These are phyloP conservation scores for Leccinellum rugosiceps DNA, from an alignment of 768 basidiomycete species.

Conservation along the genomic window DNA sequence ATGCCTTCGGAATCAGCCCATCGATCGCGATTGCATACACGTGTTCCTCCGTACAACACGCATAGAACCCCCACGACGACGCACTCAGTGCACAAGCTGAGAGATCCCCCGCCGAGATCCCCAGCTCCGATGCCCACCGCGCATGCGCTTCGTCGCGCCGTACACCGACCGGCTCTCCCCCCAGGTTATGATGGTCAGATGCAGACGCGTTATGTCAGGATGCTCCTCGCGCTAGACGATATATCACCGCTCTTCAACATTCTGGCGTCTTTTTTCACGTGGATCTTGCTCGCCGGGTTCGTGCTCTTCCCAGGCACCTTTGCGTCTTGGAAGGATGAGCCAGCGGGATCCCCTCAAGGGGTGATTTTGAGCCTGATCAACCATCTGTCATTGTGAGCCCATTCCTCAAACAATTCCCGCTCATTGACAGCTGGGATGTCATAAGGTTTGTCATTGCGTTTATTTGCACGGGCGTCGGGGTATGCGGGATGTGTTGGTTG, in stretches of 20 bases:
- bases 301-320: slow-evolving; percentile 63
- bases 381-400: slow-evolving; percentile 45
- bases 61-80: neutral
- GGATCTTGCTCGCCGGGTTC: slow-evolving; percentile 62
- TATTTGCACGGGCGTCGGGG: slow-evolving; percentile 53
- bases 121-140: slow-evolving; percentile 8
- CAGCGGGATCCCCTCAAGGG: slow-evolving; percentile 30
- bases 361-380: slow-evolving; percentile 37
- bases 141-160: slow-evolving; percentile 14
- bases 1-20: slow-evolving; percentile 11
- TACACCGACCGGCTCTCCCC: slow-evolving; percentile 23
- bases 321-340: slow-evolving; percentile 36
- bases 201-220: slow-evolving; percentile 54
- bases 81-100: neutral
- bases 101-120: neutral
- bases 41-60: slow-evolving; percentile 1
- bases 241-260: slow-evolving; percentile 50
- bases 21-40: slow-evolving; percentile 20
- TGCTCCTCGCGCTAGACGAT: slow-evolving; percentile 58
- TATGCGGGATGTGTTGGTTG: slow-evolving; percentile 51
- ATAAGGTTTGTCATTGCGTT: slow-evolving; percentile 55
- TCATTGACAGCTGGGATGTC: slow-evolving; percentile 1
- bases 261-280: slow-evolving; percentile 56
- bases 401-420: neutral
- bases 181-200: slow-evolving; percentile 18